Base-by-base conservation (phyloP, 176 grass and related monocot genomes). In the Phragmites australis region DNA sequence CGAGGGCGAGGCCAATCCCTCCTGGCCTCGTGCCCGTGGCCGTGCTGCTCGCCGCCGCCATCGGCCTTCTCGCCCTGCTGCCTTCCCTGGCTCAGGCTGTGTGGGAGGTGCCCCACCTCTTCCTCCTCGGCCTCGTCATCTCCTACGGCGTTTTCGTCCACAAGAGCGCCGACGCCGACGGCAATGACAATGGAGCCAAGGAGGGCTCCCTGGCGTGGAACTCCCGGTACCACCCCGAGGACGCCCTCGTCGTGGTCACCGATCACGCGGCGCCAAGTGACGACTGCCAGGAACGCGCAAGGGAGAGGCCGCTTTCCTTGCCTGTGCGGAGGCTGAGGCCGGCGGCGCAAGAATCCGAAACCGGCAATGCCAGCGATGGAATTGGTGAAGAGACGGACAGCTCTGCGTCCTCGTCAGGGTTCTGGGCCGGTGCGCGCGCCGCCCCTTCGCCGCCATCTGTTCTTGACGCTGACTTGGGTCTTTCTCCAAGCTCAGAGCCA, bases 41-140 rank as follows among this genome's bases (percentile, higher is more conserved):
- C 16, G 70, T 77, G 70, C 47, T 90, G 25, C n/a, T 92, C 72
- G 89, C 89, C 39, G 80, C 84, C 76, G 70, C 58, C 66, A 61
- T 77, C 0, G 87, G 67, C 14, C 74, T 82, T 34, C 32, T 92
- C 48, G 65, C 93, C 22, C 75, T 94, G 31, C 49, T 90, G 77
- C 82, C 89, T 2, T 87, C 93, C 15, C 60, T 87, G 76, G 70
- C 87, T 1, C 93, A 91, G 53, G 86, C 81, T 47, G 76, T 85
- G 68, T 91, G 92, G 92, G 92, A 94, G 70, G 59, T 91, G 53
- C 89, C 89, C 29, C 89, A 89, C 59, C 86, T 94, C 74, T 56
- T 94, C 31, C 78, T 94, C 63, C 88, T 94, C 39, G 89, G 92
- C 79, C 77, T 91, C 63, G 92, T 90, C 59, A 39, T 94, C 59